These are phyloP conservation scores for Fraxinus nigra DNA, from an alignment of 305 asterid genomes.

Conservation along the genomic window DNA sequence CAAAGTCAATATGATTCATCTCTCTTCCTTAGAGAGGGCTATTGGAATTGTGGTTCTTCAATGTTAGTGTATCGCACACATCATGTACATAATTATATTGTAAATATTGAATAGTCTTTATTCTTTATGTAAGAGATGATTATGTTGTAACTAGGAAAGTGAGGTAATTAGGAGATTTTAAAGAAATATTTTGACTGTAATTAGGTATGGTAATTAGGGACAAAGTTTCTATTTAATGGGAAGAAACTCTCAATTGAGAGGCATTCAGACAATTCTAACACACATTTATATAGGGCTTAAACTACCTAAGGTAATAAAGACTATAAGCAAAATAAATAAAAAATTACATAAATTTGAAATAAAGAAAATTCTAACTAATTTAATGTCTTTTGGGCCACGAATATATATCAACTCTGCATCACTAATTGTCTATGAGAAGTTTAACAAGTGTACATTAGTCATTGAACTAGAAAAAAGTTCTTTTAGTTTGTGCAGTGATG, in stretches of 20 bases:
- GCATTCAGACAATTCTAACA: not conserved
- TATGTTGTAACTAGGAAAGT: not conserved
- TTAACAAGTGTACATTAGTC: not conserved
- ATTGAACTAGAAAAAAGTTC: not conserved
- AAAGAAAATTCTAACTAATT: not conserved
- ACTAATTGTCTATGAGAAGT: not conserved
- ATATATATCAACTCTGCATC: not conserved
- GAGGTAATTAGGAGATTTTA: not conserved
- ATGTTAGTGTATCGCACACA: not conserved
- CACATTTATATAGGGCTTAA: not conserved
- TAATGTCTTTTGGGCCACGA: not conserved
- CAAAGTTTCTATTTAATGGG: not conserved
- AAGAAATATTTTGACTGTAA: not conserved
- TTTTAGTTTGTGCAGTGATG: slow-evolving; percentile 8
- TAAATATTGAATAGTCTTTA: not conserved
- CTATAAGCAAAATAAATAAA: not conserved
- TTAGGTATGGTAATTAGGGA: not conserved
- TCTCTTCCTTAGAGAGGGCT: not conserved
- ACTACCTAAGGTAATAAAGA: not conserved
- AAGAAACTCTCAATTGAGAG: not conserved
- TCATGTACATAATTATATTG: not conserved
- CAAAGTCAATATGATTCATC: not conserved
- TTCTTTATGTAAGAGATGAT: not conserved
- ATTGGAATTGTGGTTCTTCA: not conserved
- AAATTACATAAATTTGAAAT: not conserved